These are phyloP conservation scores for Xylariaceae sp. DNA, from an alignment of 2,329 filamentous ascomycete species.

Conservation along the genomic window DNA sequence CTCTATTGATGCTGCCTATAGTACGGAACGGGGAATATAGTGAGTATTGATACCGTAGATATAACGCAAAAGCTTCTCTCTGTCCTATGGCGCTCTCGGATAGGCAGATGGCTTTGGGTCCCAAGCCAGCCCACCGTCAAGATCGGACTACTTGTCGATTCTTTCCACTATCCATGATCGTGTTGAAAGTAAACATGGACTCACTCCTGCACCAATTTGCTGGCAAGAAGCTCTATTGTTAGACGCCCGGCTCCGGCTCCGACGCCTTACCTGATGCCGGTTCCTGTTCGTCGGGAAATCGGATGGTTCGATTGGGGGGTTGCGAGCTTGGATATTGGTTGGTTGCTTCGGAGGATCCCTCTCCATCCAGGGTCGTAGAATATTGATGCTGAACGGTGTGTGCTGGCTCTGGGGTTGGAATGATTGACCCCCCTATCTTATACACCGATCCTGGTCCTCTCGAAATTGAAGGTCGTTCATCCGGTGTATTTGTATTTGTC, in stretches of 20 bases:
- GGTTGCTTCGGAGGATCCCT: background rate
- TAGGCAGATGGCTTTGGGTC: too few relatives aligned
- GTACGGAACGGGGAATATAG: too few relatives aligned
- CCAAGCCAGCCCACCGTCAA: too few relatives aligned
- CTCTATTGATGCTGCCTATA: too few relatives aligned
- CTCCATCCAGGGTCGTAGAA: background rate
- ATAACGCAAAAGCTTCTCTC: too few relatives aligned
- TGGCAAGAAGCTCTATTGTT: background rate
- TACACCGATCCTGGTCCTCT: constrained; percentile 33
- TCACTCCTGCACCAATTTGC: too few relatives aligned
- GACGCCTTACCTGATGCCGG: background rate
- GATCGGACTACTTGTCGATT: too few relatives aligned
- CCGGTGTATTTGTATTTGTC: constrained; percentile 9
- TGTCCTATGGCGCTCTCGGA: too few relatives aligned
- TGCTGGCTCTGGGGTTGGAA: constrained; percentile 16
- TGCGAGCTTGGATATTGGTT: background rate
- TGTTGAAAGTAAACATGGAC: too few relatives aligned
- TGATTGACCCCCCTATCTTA: constrained; percentile 41
- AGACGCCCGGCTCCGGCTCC: too few relatives aligned
- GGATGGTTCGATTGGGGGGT: constrained; percentile 37
- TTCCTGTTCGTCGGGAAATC: constrained; percentile 41
- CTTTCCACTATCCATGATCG: too few relatives aligned
- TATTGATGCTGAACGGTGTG: background rate
- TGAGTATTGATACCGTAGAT: too few relatives aligned
- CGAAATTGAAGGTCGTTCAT: constrained; percentile 20